Conservation (phyloP, 306 rosid species). For the Castanospermum australe region DNA sequence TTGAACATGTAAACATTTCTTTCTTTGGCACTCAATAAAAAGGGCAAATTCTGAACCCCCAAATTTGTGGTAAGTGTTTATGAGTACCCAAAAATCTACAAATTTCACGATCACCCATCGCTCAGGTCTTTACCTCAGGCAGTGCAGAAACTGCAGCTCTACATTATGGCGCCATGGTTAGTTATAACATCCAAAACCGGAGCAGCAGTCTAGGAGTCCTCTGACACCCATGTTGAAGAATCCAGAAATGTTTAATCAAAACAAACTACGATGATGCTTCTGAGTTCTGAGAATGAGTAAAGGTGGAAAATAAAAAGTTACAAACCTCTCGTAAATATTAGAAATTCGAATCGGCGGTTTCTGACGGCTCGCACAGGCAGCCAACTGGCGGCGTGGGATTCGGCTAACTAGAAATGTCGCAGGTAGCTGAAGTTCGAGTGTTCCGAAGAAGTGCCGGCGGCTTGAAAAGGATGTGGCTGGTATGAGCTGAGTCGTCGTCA, state of each 20-base stretch:
- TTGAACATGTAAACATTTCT: neutral
- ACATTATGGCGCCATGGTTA: too few species aligned
- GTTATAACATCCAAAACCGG: neutral
- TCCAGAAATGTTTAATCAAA: neutral
- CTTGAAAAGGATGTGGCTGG: neutral
- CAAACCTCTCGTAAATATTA: neutral
- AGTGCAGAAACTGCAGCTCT: neutral
- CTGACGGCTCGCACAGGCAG: neutral
- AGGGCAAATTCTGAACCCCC: neutral
- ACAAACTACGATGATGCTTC: neutral
- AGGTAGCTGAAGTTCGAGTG: neutral
- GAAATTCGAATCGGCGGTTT: conserved; percentile 2
- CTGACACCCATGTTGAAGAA: neutral
- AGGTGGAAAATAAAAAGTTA: neutral
- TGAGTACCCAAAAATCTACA: neutral
- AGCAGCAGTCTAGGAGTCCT: neutral
- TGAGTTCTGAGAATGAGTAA: neutral
- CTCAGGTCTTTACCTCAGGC: too few species aligned
- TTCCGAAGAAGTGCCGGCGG: neutral
- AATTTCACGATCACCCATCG: neutral
- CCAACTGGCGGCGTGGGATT: neutral
- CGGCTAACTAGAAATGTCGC: neutral
- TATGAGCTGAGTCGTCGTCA: neutral
- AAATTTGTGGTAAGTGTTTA: too few species aligned
- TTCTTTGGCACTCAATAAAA: neutral